These are phyloP conservation scores for Panellus pusillus DNA, from an alignment of 768 basidiomycete genomes.

Conservation along the genomic window DNA sequence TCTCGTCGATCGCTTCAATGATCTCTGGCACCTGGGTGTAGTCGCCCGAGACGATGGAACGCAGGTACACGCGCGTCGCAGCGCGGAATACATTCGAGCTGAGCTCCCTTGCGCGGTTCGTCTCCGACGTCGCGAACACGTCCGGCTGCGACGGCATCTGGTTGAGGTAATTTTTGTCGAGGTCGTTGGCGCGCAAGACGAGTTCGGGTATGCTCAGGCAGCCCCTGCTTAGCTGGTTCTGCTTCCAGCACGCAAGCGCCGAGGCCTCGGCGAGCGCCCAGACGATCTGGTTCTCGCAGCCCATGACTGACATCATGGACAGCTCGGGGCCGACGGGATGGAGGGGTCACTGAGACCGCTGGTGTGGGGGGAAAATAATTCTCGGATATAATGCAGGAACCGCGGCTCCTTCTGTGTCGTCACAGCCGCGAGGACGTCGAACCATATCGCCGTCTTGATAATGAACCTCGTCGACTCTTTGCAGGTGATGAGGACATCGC, in stretches of 20 bases:
- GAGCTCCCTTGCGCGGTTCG: slow-evolving; percentile 40
- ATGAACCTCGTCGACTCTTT: slow-evolving; percentile 63
- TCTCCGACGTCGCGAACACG: slow-evolving; percentile 12
- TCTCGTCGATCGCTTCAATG: slow-evolving; percentile 49
- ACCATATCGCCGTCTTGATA: slow-evolving; percentile 84
- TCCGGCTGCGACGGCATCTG: not conserved
- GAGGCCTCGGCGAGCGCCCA: slow-evolving; percentile 79
- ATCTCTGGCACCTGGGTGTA: slow-evolving; percentile 68
- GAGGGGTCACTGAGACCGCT: slow-evolving; percentile 39
- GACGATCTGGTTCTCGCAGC: slow-evolving; percentile 77
- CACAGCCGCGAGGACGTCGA: slow-evolving; percentile 78
- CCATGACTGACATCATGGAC: slow-evolving; percentile 85
- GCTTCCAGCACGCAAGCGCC: slow-evolving; percentile 67
- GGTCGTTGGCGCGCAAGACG: slow-evolving; percentile 34
- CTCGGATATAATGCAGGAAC: slow-evolving; percentile 55
- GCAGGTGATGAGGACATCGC: slow-evolving; percentile 46
- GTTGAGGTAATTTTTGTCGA: slow-evolving; percentile 14
- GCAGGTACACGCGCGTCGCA: slow-evolving; percentile 72
- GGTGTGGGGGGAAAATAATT: slow-evolving; percentile 51
- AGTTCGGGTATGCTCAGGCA: slow-evolving; percentile 62
- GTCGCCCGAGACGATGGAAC: slow-evolving; percentile 75
- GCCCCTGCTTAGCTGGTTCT: slow-evolving; percentile 35
- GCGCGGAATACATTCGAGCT: slow-evolving; percentile 70
- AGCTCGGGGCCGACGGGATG: slow-evolving; percentile 34
- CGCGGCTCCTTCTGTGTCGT: slow-evolving; percentile 62